Conservation (phyloP, 2,329 filamentous ascomycete genomes). For the Alternaria tenuissima region DNA sequence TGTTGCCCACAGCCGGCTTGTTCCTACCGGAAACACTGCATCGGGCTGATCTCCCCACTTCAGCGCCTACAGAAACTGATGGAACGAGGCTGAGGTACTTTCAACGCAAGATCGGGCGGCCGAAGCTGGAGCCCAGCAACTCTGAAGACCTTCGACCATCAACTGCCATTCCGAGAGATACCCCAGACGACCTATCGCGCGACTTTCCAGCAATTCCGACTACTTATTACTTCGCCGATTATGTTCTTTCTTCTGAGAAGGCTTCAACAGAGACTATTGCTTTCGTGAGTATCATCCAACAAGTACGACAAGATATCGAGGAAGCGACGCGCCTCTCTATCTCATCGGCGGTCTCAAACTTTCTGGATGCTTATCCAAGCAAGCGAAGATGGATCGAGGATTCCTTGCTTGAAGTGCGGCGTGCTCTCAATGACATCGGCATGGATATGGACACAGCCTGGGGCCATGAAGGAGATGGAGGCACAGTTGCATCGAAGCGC, state of each 20-base stretch:
- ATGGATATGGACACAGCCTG: slow-evolving; percentile 37
- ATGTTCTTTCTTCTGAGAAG: slow-evolving; percentile 29
- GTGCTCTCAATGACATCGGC: slow-evolving; percentile 41
- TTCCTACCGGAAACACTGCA: slow-evolving; percentile 33
- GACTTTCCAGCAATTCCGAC: slow-evolving; percentile 33
- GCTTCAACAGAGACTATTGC: slow-evolving; percentile 34
- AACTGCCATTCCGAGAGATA: slow-evolving; percentile 3
- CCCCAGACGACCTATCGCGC: slow-evolving; percentile 19
- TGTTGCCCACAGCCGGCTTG: slow-evolving; percentile 25
- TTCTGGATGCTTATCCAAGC: slow-evolving; percentile 33
- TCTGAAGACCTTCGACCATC: slow-evolving; percentile 19
- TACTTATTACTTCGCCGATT: slow-evolving; percentile 41
- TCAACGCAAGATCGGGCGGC: slow-evolving; percentile 20
- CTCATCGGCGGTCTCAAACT: slow-evolving; percentile 28
- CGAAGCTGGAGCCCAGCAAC: slow-evolving; percentile 9
- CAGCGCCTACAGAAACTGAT: slow-evolving; percentile 10
- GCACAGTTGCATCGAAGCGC: slow-evolving; percentile 30
- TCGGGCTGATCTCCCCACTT: slow-evolving; percentile 1
- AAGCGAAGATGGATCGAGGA: slow-evolving; percentile 37
- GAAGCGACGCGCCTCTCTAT: slow-evolving; percentile 40
- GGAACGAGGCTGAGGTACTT: slow-evolving; percentile 20
- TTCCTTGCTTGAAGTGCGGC: slow-evolving; percentile 32
- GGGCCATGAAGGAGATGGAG: slow-evolving; percentile 31
- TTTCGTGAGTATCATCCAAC: slow-evolving; percentile 37
- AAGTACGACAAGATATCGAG: slow-evolving; percentile 36